Percentiles rank a stretch among this genome's conserved stretches.
Conservation (phyloP, 352 stramenopile species). For the Globisporangium cederbergense region DNA sequence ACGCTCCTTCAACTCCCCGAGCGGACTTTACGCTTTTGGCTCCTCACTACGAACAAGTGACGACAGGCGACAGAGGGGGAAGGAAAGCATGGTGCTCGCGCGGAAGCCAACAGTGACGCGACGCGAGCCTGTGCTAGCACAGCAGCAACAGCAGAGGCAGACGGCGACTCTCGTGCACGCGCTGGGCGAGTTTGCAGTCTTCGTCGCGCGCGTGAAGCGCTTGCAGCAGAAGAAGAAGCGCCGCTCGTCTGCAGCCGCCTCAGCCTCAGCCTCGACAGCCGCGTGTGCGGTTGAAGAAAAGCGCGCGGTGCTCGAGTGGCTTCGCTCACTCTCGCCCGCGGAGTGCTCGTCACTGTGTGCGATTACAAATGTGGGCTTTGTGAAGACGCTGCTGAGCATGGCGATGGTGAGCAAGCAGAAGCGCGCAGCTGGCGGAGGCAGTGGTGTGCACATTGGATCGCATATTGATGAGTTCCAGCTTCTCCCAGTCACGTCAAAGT, state of each 20-base stretch:
- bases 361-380: slow-evolving; percentile 63
- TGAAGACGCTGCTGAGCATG: slow-evolving; percentile 81
- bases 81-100: slow-evolving; percentile 6
- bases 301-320: slow-evolving; percentile 43
- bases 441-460: slow-evolving; percentile 7
- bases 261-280: not conserved
- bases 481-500: slow-evolving; percentile 7
- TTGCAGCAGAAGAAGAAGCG: slow-evolving; percentile 20
- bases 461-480: slow-evolving; percentile 17
- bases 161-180: slow-evolving; percentile 34
- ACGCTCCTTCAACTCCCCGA: not conserved
- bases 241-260: not conserved
- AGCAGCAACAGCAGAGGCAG: slow-evolving; percentile 4
- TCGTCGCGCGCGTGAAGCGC: slow-evolving; percentile 26
- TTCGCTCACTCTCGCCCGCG: slow-evolving; percentile 30
- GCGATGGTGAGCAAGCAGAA: slow-evolving; percentile 25
- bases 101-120: not conserved
- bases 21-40: slow-evolving; percentile 3
- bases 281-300: slow-evolving; percentile 21
- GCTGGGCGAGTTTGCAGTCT: slow-evolving; percentile 58
- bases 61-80: not conserved
- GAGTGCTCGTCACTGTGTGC: slow-evolving; percentile 63
- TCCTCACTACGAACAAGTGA: not conserved
- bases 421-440: not conserved
- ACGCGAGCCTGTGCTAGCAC: not conserved